phyloP scores from a whole-genome alignment of 129 eudicot species.

The Centrapalus pauciflorus region DNA sequence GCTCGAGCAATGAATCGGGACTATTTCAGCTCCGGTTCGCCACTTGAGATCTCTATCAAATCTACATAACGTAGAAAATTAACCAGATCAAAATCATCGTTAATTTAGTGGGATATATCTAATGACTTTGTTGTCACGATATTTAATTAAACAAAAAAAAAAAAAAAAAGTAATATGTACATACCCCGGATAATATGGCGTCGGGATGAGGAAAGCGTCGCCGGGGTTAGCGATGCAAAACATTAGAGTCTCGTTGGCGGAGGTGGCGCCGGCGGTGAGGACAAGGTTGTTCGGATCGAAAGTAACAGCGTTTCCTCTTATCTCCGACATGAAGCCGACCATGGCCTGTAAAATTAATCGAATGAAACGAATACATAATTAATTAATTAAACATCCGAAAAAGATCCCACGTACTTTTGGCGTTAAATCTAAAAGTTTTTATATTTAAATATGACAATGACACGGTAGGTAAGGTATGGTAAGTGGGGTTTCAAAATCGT shows the following conservation, averaged over 20 bases:
- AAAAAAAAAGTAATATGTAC: not conserved
- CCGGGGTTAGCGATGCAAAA: constrained; percentile 91
- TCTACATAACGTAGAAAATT: constrained; percentile 36
- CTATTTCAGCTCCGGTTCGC: constrained; percentile 90
- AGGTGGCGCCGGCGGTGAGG: constrained; percentile 96
- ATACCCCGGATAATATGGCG: constrained; percentile 97
- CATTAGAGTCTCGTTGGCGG: constrained; percentile 83
- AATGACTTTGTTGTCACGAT: not conserved
- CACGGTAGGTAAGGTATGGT: constrained; percentile 1
- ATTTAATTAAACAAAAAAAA: not conserved
- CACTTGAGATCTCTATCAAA: constrained; percentile 96
- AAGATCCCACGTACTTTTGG: not conserved
- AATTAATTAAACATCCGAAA: not conserved
- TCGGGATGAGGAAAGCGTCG: constrained; percentile 86
- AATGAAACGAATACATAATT: not conserved
- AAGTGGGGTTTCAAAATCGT: not conserved
- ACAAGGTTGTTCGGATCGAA: constrained; percentile 74
- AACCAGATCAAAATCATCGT: constrained; percentile 16
- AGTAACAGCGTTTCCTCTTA: constrained; percentile 63
- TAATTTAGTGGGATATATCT: not conserved
- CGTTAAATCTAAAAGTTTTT: not conserved
- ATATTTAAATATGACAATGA: too few relatives aligned
- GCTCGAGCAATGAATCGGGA: constrained; percentile 83
- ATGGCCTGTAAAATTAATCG: constrained; percentile 55
- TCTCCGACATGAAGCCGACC: constrained; percentile 67